phyloP scores from a whole-genome alignment of 2,329 filamentous ascomycete species.

The Fusarium sacchari region DNA sequence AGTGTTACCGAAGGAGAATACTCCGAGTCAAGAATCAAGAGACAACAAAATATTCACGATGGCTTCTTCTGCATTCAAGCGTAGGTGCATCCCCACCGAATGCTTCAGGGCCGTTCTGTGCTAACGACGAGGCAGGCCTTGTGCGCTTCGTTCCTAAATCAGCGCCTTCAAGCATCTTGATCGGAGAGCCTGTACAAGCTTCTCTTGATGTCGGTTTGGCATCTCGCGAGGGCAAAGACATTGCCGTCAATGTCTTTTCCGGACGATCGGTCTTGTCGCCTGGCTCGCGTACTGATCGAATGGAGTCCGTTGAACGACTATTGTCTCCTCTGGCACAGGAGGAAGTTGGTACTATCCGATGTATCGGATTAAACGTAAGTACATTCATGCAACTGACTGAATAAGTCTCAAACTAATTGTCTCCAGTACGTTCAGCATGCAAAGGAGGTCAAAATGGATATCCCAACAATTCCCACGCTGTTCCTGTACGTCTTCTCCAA shows the following conservation, averaged over 20 bases:
- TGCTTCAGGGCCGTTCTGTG: no score
- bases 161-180: not conserved
- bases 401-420: accelerated
- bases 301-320: not conserved
- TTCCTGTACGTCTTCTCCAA: not conserved
- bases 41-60: not conserved
- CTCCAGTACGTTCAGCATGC: constrained; percentile 1
- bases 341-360: not conserved
- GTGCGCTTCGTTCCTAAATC: constrained; percentile 15
- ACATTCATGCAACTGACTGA: accelerated
- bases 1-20: not conserved
- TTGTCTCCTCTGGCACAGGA: constrained; percentile 1
- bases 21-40: accelerated
- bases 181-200: not conserved
- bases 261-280: not conserved
- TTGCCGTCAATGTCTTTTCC: not conserved
- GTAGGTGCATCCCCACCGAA: accelerated
- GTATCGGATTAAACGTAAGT: not conserved
- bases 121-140: not conserved
- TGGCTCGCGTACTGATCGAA: not conserved
- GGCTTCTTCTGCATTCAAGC: not conserved
- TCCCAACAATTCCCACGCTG: not conserved
- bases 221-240: not conserved
- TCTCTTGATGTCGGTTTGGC: not conserved
- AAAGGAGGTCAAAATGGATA: constrained; percentile 1